Conservation (phyloP, 768 basidiomycete genomes). For the Mrakia frigida region DNA sequence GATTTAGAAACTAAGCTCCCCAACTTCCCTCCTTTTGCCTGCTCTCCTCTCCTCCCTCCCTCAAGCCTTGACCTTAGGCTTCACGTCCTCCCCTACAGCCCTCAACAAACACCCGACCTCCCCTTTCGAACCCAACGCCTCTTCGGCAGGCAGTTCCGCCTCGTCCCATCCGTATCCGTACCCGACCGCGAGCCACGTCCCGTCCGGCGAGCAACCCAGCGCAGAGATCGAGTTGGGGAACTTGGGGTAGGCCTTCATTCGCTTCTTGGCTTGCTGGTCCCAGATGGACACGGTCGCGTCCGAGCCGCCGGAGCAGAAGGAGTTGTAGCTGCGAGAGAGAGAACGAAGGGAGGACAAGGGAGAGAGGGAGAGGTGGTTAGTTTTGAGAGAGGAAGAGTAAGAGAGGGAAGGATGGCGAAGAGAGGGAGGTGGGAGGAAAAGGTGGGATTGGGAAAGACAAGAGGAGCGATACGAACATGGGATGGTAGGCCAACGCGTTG, state of each 20-base stretch:
- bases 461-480: conserved; percentile 49
- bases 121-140: conserved; percentile 35
- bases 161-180: conserved; percentile 88
- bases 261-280: conserved; percentile 96
- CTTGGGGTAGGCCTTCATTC: conserved; percentile 82
- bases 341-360: background rate
- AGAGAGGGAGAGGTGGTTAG: background rate
- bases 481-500: conserved; percentile 91
- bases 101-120: conserved; percentile 13
- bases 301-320: conserved; percentile 91
- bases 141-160: conserved; percentile 56
- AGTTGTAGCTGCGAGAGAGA: conserved; percentile 61
- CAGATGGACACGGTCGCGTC: conserved; percentile 92
- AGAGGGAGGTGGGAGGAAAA: background rate
- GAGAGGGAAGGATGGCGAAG: background rate
- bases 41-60: background rate
- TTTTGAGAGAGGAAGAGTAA: background rate
- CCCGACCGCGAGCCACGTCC: conserved; percentile 73
- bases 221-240: conserved; percentile 67
- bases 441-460: conserved; percentile 4
- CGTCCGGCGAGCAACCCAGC: conserved; percentile 76
- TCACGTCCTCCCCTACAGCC: conserved; percentile 12
- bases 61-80: conserved; percentile 17
- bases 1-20: too few relatives aligned
- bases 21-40: background rate